Conservation (phyloP, 1,284 basidiomycete species). For the Cystobasidium pallidum region DNA sequence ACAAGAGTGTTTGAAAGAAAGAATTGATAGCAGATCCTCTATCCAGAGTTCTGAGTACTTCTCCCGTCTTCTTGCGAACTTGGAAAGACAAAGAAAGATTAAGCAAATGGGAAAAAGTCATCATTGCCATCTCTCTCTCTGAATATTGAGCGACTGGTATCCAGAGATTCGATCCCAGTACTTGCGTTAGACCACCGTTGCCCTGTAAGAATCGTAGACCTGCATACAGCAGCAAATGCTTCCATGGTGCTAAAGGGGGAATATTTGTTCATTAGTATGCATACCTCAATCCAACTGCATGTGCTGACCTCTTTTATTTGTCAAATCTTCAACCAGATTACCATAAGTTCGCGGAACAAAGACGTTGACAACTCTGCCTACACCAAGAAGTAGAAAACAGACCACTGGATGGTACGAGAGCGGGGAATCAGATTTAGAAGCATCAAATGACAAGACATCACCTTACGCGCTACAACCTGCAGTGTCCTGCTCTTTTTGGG, state of each 20-base stretch:
- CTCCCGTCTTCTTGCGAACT: slow-evolving; percentile 69
- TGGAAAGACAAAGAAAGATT: slow-evolving; percentile 85
- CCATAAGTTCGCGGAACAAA: slow-evolving; percentile 74
- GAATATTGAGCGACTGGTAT: slow-evolving; percentile 82
- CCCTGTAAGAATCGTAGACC: slow-evolving; percentile 58
- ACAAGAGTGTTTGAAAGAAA: slow-evolving; percentile 61
- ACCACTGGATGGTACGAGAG: slow-evolving; percentile 51
- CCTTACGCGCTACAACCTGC: slow-evolving; percentile 65
- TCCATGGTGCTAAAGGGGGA: slow-evolving; percentile 52
- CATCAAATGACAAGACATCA: slow-evolving; percentile 12
- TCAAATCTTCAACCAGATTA: slow-evolving; percentile 63
- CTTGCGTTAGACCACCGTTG: slow-evolving; percentile 56
- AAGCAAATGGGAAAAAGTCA: slow-evolving; percentile 76
- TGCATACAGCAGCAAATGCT: slow-evolving; percentile 54
- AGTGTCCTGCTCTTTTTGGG: slow-evolving; percentile 68
- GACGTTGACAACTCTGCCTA: slow-evolving; percentile 76
- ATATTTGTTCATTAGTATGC: neutral
- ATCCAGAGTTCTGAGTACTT: slow-evolving; percentile 69
- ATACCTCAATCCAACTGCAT: no score
- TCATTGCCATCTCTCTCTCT: slow-evolving; percentile 68
- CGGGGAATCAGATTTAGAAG: neutral
- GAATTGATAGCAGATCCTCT: slow-evolving; percentile 60
- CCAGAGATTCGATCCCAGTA: slow-evolving; percentile 54
- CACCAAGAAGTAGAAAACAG: slow-evolving; percentile 69
- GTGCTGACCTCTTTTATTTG: slow-evolving; percentile 48